Base-by-base conservation (phyloP, 345 rosid genomes). In the Gynandropsis gynandra region DNA sequence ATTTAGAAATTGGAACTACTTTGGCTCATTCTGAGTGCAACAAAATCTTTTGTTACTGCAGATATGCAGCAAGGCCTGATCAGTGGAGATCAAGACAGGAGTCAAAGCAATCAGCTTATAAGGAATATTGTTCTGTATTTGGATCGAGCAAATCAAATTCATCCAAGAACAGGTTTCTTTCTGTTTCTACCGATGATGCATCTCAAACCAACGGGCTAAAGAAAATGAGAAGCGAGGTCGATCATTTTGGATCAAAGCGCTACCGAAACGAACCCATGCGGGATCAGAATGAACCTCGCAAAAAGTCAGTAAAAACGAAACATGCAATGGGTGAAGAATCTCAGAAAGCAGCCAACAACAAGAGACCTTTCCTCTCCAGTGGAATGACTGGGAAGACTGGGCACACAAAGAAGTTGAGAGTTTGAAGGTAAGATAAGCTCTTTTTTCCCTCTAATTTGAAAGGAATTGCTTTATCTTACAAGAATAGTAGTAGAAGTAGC, bases 321-420 rank as follows among this genome's bases (percentile, higher is more conserved):
- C 54, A 31, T 52, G 54, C 48, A 35, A 68, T 65, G 53, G 56
- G 50, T 38, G 76, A 67, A 44, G 62, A 52, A 31, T 34, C 56
- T 3, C 71, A 66, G 50, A 65, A 42, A 53, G 72, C 56, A 31
- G 63, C 46, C 17, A 36, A 61, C 56, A 63, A 61, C 15, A 69
- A 69, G 60, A 59, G 40, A 54, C 73, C 78, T 10, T 79, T 77
- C 58, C 72, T 72, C 10, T 67, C 82, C 41, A 55, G 48, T 15
- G 80, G 71, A 41, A 64, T 48, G 66, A 52, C 52, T 43, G 69
- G 62, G 34, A 79, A 66, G 67, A 84, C 75, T 55, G 65, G 76
- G 24, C 64, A 15, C 52, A 42, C 78, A 42, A 73, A 68, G 58
- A 72, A 74, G 58, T 24, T 54, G 54, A 68, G 67, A 69, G 7